Evolutionary conservation across 176 grass and related monocot species (phyloP).

Genomic region (Microstegium vimineum): DNA sequence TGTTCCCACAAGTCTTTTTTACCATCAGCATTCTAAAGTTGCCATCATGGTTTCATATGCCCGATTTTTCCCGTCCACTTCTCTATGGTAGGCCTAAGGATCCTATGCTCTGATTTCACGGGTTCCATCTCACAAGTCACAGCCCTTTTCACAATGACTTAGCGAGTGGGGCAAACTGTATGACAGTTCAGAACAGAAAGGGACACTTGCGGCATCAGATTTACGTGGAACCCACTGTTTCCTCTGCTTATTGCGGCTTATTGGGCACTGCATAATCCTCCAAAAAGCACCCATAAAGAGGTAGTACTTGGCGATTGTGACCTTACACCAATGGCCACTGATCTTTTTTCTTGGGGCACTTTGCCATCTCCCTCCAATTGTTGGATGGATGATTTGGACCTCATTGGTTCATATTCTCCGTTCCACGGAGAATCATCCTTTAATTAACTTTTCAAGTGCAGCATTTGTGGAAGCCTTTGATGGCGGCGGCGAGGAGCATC

Average conservation of each 20-base stretch:
- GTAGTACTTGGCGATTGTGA: constrained; percentile 38
- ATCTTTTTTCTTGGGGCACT: neutral
- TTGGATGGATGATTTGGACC: constrained; percentile 13
- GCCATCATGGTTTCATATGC: constrained; percentile 30
- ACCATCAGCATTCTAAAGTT: constrained; percentile 37
- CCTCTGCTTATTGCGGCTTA: constrained; percentile 47
- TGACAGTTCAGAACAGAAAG: constrained; percentile 39
- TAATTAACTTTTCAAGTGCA: constrained; percentile 12
- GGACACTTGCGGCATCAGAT: constrained; percentile 10
- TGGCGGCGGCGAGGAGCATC: neutral
- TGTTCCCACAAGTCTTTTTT: constrained; percentile 17
- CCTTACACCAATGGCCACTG: constrained; percentile 32
- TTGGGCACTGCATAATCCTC: constrained; percentile 38
- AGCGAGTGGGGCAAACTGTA: constrained; percentile 37
- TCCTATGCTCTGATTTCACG: constrained; percentile 22
- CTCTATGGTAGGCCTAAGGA: constrained; percentile 29
- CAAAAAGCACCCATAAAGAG: constrained; percentile 30
- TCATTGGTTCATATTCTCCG: constrained; percentile 16
- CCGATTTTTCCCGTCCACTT: constrained; percentile 10
- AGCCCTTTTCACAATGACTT: constrained; percentile 10
- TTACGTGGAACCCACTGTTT: constrained; percentile 34
- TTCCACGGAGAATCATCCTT: neutral
- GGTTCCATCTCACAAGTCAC: neutral
- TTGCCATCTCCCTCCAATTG: constrained; percentile 14
- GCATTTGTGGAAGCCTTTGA: constrained; percentile 17